Conservation (phyloP, 208 protist species). For the Trichomonas gallinae region DNA sequence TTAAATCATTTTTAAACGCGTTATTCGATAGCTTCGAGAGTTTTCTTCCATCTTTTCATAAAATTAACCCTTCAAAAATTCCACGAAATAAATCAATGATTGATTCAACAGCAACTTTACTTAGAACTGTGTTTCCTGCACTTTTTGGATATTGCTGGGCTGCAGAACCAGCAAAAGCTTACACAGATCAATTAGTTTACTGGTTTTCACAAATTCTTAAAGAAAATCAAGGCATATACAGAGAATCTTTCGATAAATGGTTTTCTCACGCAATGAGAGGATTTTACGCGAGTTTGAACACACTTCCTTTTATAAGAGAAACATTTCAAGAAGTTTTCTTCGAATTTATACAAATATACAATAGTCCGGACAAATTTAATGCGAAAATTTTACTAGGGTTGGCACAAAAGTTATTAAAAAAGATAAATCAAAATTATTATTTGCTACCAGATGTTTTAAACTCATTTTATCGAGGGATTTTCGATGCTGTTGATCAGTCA, state of each 20-base stretch:
- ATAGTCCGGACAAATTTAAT: not conserved
- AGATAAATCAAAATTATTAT: not conserved
- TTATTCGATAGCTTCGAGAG: not conserved
- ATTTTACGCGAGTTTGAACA: not conserved
- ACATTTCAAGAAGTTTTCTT: not conserved
- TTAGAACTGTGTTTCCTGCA: not conserved
- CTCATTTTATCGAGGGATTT: not conserved
- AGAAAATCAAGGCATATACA: not conserved
- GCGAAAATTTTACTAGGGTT: not conserved
- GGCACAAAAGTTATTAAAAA: not conserved
- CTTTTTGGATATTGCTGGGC: conserved; percentile 9
- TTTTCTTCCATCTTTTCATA: not conserved
- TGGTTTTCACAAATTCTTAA: not conserved
- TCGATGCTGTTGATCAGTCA: not conserved
- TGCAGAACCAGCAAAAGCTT: not conserved
- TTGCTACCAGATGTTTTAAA: not conserved
- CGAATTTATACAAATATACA: not conserved
- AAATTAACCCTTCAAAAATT: not conserved
- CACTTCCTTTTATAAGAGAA: not conserved
- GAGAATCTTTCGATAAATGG: not conserved
- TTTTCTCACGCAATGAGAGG: not conserved
- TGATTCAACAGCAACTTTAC: not conserved
- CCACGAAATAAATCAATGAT: not conserved
- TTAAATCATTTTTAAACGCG: conserved; percentile 5
- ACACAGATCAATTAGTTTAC: not conserved